phyloP scores from a whole-genome alignment of 2,329 filamentous ascomycete species.

The Aspergillus luchuensis region DNA sequence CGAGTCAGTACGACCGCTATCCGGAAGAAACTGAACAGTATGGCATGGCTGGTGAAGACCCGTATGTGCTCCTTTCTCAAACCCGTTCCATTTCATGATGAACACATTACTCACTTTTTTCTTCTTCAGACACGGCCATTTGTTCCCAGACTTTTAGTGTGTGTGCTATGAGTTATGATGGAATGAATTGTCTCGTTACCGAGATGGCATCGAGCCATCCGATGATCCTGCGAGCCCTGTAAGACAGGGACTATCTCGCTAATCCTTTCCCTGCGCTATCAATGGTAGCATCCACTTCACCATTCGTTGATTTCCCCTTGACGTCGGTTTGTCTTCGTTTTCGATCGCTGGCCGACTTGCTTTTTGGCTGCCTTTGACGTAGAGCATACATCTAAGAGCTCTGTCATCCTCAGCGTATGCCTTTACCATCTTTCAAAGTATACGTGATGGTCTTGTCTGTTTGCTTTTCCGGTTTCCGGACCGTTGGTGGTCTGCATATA shows the following conservation, averaged over 20 bases:
- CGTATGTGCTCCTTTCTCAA: conserved; percentile 63
- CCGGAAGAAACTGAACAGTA: conserved; percentile 96
- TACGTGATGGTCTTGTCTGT: background rate
- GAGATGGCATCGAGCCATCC: conserved; percentile 10
- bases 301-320: conserved; percentile 8
- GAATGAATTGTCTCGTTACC: conserved; percentile 31
- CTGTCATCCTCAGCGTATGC: conserved; percentile 7
- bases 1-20: conserved; percentile 97
- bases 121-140: conserved; percentile 66
- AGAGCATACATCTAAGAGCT: background rate
- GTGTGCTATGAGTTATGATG: conserved; percentile 36
- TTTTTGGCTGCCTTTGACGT: conserved; percentile 11
- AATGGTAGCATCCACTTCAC: background rate
- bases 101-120: conserved; percentile 11
- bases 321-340: conserved; percentile 14
- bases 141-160: conserved; percentile 73
- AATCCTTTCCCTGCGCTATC: background rate
- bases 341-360: conserved; percentile 26
- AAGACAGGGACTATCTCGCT: background rate
- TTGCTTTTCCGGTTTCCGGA: background rate
- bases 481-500: conserved; percentile 1
- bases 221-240: background rate
- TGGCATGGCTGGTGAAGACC: conserved; percentile 74
- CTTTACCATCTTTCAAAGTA: conserved; percentile 12
- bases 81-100: background rate